A percentile compares a stretch with the other conserved stretches of the same genome.
Conservation (phyloP, 2,329 filamentous ascomycete genomes). For the Penicillium sp. region DNA sequence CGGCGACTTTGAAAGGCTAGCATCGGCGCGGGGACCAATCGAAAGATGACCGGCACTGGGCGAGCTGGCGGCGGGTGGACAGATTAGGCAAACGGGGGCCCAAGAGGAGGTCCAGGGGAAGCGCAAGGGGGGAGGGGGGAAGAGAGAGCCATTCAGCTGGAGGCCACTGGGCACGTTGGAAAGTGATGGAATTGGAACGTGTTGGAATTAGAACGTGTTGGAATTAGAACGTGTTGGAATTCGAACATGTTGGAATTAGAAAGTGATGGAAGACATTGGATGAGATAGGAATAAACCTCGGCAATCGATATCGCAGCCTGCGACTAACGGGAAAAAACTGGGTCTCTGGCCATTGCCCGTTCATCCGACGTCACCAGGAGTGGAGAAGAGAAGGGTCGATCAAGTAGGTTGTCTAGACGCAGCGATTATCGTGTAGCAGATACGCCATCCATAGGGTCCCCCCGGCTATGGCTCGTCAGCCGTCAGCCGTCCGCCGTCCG, state of each 20-base stretch:
- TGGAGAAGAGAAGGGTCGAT: constrained; percentile 19
- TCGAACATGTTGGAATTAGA: constrained; percentile 3
- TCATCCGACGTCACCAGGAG: constrained; percentile 24
- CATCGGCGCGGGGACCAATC: not conserved
- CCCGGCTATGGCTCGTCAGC: not conserved
- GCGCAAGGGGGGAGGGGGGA: too few relatives aligned
- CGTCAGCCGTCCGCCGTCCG: not conserved
- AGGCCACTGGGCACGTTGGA: not conserved
- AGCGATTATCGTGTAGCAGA: constrained; percentile 16
- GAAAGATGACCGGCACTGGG: constrained; percentile 3
- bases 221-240: not conserved
- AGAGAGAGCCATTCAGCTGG: not conserved
- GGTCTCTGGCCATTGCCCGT: constrained; percentile 20
- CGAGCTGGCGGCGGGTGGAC: not conserved
- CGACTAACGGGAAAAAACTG: constrained; percentile 24
- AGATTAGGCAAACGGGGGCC: not conserved
- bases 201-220: too few relatives aligned
- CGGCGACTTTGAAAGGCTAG: constrained; percentile 3
- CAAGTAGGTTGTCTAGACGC: constrained; percentile 8
- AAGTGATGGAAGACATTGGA: not conserved
- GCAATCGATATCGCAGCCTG: constrained; percentile 4
- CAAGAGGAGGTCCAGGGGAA: too few relatives aligned
- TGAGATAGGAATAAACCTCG: constrained; percentile 15
- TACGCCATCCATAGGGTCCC: not conserved
- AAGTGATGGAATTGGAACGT: too few relatives aligned